Percentiles rank a stretch among this genome's conserved stretches.
These are phyloP conservation scores for Trichoderma sp. DNA, from an alignment of 2,329 filamentous ascomycete species.

Conservation along the genomic window DNA sequence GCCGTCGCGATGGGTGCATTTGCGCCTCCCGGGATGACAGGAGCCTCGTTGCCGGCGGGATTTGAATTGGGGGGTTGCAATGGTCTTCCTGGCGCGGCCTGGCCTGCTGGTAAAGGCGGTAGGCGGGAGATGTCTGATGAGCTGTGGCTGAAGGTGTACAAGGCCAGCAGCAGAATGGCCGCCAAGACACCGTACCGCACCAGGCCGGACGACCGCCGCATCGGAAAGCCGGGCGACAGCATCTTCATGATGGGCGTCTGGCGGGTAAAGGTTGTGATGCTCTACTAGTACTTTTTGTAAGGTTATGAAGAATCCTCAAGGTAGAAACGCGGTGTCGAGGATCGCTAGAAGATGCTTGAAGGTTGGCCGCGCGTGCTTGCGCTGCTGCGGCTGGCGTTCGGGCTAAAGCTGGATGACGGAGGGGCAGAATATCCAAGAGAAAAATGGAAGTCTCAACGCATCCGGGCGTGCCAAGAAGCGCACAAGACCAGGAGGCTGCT, in stretches of 20 bases:
- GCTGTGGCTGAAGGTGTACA: constrained; percentile 33
- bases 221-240: constrained; percentile 44
- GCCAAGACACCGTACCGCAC: constrained; percentile 44
- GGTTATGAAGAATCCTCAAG: background rate
- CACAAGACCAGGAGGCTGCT: background rate
- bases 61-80: background rate
- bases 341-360: constrained; percentile 1
- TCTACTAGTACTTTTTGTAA: background rate
- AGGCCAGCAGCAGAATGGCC: constrained; percentile 37
- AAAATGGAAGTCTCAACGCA: background rate
- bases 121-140: constrained; percentile 24
- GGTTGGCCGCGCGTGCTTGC: constrained; percentile 10
- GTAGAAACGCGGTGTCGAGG: background rate
- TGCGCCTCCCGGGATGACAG: background rate
- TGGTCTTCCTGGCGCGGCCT: background rate
- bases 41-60: background rate
- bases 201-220: constrained; percentile 45
- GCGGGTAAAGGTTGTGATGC: background rate
- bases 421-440: constrained; percentile 18
- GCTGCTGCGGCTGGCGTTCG: background rate
- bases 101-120: background rate
- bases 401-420: constrained; percentile 9
- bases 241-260: constrained; percentile 31
- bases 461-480: constrained; percentile 6
- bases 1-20: background rate